These are phyloP conservation scores for Alternaria brassicicola DNA, from an alignment of 2,329 filamentous ascomycete genomes.

Conservation along the genomic window DNA sequence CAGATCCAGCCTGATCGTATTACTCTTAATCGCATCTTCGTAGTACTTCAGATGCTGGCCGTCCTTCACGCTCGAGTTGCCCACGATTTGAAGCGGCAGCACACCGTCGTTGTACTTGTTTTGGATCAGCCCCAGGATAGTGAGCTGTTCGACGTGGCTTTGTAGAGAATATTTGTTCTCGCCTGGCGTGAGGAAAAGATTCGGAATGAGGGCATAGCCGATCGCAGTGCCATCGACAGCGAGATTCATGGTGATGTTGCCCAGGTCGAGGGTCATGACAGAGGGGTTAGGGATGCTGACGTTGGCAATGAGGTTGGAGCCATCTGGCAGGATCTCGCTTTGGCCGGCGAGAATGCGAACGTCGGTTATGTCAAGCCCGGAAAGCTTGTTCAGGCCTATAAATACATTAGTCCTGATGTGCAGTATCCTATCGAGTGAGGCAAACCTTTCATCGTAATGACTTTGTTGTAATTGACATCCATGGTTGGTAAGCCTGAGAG, in stretches of 20 bases:
- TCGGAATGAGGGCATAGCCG: slow-evolving; percentile 63
- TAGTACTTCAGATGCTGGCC: slow-evolving; percentile 64
- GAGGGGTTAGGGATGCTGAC: slow-evolving; percentile 69
- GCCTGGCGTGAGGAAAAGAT: slow-evolving; percentile 66
- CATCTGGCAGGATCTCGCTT: slow-evolving; percentile 47
- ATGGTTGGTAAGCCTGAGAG: slow-evolving; percentile 57
- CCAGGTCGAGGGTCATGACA: slow-evolving; percentile 68
- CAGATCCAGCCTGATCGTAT: slow-evolving; percentile 60
- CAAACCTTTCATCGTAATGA: slow-evolving; percentile 63
- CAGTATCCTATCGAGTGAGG: neutral
- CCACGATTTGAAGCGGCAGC: slow-evolving; percentile 62
- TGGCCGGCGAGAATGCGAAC: slow-evolving; percentile 55
- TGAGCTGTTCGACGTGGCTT: slow-evolving; percentile 59
- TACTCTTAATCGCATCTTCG: slow-evolving; percentile 59
- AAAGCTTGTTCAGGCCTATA: slow-evolving; percentile 63
- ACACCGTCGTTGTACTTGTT: slow-evolving; percentile 61
- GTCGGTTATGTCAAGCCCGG: slow-evolving; percentile 58
- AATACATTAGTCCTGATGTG: neutral
- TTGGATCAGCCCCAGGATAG: slow-evolving; percentile 55
- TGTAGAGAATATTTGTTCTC: slow-evolving; percentile 62
- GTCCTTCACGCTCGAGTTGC: slow-evolving; percentile 58
- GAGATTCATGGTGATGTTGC: slow-evolving; percentile 68
- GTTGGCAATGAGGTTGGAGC: slow-evolving; percentile 66
- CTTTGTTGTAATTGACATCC: slow-evolving; percentile 62
- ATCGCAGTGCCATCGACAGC: slow-evolving; percentile 59